Base-by-base conservation (phyloP, 1,284 basidiomycete species). In the Anthracocystis setariae region DNA sequence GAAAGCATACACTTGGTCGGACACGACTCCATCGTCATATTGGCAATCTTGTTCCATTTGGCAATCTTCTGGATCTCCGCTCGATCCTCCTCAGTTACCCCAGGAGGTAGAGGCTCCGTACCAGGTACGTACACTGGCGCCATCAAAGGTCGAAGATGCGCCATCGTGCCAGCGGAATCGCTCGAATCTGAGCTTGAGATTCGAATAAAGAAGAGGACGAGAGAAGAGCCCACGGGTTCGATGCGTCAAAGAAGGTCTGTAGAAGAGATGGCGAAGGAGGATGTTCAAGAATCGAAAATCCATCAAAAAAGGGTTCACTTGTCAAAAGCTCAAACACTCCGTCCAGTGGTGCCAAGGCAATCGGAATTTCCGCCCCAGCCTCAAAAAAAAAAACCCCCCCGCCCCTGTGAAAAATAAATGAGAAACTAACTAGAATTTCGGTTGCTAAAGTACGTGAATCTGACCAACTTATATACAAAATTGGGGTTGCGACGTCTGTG, bases 21-120 rank as follows among this genome's bases (percentile, higher is more conserved):
- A 84, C 94, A 97, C 17, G 90, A 92, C 83, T 94, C 92, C 89
- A 91, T 90, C 42, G 87, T 90, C 80, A 86, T 85, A 2, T 84
- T 80, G 84, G 91, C 90, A 81, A 87, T 90, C 73, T 87, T 85
- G 80, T 91, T 88, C 85, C 90, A 93, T 82, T 90, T 90, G 81
- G 89, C 87, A 72, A 88, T 87, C 83, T 94, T 88, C 60, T 88
- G 83, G 54, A 89, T 84, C 53, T 89, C 87, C 10, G 85, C 86
- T 24, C 91, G 87, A 81, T 96, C 93, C 52, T 91, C 90, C 79
- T 93, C 91, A 0, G 89, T 89, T 55, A 90, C 84, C 8, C 93
- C 93, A 33, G 91, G 88, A 8, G 93, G 92, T 20, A 94, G 64
- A 0, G 86, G 86, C 74, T 86, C 86, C 68, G 84, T 83, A 1